Evolutionary conservation across 805 yeast genomes (phyloP), one percentile per base, ranked within the genome.

Genomic region (Scheffersomyces amazonensis): DNA sequence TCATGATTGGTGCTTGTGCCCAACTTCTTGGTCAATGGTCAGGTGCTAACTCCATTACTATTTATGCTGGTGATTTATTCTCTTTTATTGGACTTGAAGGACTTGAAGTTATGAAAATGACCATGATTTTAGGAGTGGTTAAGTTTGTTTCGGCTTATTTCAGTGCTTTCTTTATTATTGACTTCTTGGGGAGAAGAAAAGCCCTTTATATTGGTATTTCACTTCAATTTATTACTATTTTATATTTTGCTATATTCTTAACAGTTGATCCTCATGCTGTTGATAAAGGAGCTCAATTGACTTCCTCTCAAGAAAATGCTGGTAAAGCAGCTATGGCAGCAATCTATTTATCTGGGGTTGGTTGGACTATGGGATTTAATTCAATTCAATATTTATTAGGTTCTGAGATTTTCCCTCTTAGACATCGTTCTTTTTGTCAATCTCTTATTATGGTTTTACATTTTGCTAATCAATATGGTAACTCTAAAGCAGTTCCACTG

Each of bases 311-410:
- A 40, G 39, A 43, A 16, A 45, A 49, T 4, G 78, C 78, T 2
- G 62, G 75, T 23, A 53, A 60, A 35, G 76, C 64, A 35, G 81
- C 81, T 7, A 53, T 77, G 47, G 78, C 79, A 1, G 67, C 76
- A 34, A 48, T 78, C 19, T 76, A 61, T 47, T 47, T 76, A 25
- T 62, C 69, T 22, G 82, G 82, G 47, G 62, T 67, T 16, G 81
- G 80, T 25, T 78, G 82, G 83, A 71, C 78, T 22, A 53, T 77
- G 56, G 82, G 82, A 25, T 78, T 75, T 71, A 78, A 78, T 56
- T 62, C 77, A 0, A 61, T 76, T 34, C 81, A 77, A 52, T 77
- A 76, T 49, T 61, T 77, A 46, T 56, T 77, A 47, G 76, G 75
- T 41, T 66, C 81, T 3, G 83, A 78, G 50, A 65, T 78, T 37